Evolutionary conservation across 352 stramenopile genomes (phyloP).

Genomic region (Pelagophyceae sp.): DNA sequence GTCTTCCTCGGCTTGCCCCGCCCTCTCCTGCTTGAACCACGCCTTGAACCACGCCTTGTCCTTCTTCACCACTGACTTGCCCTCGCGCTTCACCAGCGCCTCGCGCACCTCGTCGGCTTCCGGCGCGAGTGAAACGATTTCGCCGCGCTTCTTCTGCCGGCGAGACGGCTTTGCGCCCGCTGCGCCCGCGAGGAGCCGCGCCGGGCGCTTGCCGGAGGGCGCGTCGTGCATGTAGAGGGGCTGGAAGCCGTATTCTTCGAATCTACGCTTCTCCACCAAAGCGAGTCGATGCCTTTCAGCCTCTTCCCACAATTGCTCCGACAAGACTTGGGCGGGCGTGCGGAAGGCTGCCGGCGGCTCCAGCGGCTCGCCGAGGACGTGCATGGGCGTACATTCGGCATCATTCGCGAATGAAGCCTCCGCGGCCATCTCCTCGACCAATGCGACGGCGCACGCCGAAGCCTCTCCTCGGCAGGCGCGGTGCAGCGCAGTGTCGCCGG

Average conservation of each 20-base stretch:
- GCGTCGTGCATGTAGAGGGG: no score
- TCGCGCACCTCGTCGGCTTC: not conserved
- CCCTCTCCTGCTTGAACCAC: not conserved
- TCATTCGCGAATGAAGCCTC: not conserved
- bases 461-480: not conserved
- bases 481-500: not conserved
- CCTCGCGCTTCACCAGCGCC: not conserved
- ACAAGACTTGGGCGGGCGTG: no score
- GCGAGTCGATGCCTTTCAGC: not conserved
- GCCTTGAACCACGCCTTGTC: not conserved
- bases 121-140: no score
- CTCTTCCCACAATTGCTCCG: no score
- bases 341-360: not conserved
- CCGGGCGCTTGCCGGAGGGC: no score
- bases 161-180: no score
- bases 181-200: no score
- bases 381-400: not conserved
- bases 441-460: not conserved
- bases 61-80: not conserved
- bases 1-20: not conserved
- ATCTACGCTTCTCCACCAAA: not conserved
- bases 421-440: not conserved
- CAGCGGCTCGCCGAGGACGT: not conserved
- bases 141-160: not conserved
- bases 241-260: not conserved